Conservation (phyloP, 83 land plant species). For the Diphasiastrum complanatum region DNA sequence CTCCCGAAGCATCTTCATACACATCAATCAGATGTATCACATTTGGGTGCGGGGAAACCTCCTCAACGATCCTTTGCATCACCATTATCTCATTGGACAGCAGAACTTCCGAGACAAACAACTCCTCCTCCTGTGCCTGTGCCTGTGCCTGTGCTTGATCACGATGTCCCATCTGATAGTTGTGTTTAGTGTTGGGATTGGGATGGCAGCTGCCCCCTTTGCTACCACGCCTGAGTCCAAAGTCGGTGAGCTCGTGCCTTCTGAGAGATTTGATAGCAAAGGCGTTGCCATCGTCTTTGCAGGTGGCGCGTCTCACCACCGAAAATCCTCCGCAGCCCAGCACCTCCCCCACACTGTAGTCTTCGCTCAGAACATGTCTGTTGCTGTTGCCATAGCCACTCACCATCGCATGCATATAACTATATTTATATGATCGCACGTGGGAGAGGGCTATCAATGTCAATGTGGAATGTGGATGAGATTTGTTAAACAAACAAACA, state of each 20-base stretch:
- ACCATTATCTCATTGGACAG: constrained; percentile 60
- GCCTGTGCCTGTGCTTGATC: neutral
- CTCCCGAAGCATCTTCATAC: constrained; percentile 46
- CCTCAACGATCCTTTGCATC: constrained; percentile 57
- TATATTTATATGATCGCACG: too few relatives aligned
- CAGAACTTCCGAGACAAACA: constrained; percentile 49
- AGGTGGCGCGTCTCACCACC: constrained; percentile 40
- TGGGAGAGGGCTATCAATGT: too few relatives aligned
- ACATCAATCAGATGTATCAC: constrained; percentile 55
- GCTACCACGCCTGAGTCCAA: neutral
- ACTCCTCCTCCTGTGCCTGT: constrained; percentile 23
- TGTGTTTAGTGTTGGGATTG: neutral
- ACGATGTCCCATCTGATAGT: neutral
- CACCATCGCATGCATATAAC: too few relatives aligned
- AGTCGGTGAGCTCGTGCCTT: constrained; percentile 23
- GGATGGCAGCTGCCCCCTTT: neutral
- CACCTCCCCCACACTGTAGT: constrained; percentile 38
- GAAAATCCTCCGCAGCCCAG: constrained; percentile 68
- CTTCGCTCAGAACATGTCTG: constrained; percentile 42
- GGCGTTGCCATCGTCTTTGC: constrained; percentile 20
- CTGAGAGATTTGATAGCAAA: constrained; percentile 53
- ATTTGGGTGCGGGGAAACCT: constrained; percentile 55
- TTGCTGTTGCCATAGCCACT: too few relatives aligned
- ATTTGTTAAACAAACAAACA: too few relatives aligned
- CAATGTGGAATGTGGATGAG: too few relatives aligned